Conservation (phyloP, 192 early-diverging fungal genomes). For the Backusella sp. region DNA sequence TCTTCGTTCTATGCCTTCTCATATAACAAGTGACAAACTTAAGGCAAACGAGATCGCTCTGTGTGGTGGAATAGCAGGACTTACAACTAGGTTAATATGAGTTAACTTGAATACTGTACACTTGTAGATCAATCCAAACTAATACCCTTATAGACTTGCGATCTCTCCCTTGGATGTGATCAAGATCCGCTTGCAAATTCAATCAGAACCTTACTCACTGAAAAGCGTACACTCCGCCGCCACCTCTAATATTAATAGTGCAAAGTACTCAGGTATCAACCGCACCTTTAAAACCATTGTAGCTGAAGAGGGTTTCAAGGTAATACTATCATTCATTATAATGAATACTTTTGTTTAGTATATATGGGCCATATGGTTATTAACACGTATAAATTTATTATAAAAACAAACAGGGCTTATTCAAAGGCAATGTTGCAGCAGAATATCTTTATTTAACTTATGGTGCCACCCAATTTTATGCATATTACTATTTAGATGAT, state of each 20-base stretch:
- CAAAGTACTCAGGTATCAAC: conserved; percentile 63
- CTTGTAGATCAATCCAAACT: background rate
- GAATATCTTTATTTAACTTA: conserved; percentile 90
- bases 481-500: conserved; percentile 59
- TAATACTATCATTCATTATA: conserved; percentile 30
- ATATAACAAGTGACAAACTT: conserved; percentile 20
- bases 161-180: conserved; percentile 92
- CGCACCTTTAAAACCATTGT: conserved; percentile 67
- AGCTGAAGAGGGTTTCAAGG: conserved; percentile 76
- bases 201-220: conserved; percentile 2
- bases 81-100: conserved; percentile 16
- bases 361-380: background rate
- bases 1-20: conserved; percentile 18
- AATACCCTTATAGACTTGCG: conserved; percentile 54
- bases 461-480: conserved; percentile 81
- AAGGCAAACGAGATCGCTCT: conserved; percentile 38
- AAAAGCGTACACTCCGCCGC: conserved; percentile 34
- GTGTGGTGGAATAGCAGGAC: conserved; percentile 53
- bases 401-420: conserved; percentile 57
- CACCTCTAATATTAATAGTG: conserved; percentile 11
- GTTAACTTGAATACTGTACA: background rate
- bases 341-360: background rate
- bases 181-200: conserved; percentile 78
- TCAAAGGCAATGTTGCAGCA: conserved; percentile 92
- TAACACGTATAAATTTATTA: background rate